phyloP scores from a whole-genome alignment of 768 basidiomycete species.

The Rhodotorula toruloides region DNA sequence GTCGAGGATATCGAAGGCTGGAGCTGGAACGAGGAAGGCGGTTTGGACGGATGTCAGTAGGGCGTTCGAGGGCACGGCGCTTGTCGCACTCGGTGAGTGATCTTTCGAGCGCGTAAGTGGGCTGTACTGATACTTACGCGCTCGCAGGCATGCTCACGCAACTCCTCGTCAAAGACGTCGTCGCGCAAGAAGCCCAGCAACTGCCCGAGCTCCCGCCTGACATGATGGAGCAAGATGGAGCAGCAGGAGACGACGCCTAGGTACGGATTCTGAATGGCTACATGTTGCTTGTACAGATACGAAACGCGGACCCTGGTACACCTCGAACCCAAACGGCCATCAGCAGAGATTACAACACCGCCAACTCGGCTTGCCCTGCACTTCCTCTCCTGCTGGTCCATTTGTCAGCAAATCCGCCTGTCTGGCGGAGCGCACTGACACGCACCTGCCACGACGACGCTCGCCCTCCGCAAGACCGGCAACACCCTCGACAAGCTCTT shows the following conservation, averaged over 20 bases:
- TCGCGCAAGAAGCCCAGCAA: neutral
- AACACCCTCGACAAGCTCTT: neutral
- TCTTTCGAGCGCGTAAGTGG: no score
- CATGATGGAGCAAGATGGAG: no score
- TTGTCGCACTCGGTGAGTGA: conserved; percentile 29
- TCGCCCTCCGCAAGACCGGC: neutral
- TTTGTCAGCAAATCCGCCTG: no score
- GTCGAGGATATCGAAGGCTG: neutral
- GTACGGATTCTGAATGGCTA: no score
- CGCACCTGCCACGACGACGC: no score
- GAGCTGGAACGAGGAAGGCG: neutral
- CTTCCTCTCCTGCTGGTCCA: no score
- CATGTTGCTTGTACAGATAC: neutral
- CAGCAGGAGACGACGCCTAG: neutral
- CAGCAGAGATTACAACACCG: no score
- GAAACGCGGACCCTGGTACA: neutral
- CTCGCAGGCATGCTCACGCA: conserved; percentile 24
- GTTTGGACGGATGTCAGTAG: conserved; percentile 20
- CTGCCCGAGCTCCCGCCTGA: neutral
- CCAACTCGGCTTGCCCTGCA: no score
- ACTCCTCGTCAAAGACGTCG: conserved; percentile 22
- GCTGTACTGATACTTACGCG: neutral
- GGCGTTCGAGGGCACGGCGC: conserved; percentile 18
- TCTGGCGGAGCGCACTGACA: no score
- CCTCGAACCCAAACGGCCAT: no score